Evolutionary conservation across 2,329 filamentous ascomycete genomes (phyloP), one percentile per base, ranked within the genome.

Genomic region (Scedosporium apiospermum): DNA sequence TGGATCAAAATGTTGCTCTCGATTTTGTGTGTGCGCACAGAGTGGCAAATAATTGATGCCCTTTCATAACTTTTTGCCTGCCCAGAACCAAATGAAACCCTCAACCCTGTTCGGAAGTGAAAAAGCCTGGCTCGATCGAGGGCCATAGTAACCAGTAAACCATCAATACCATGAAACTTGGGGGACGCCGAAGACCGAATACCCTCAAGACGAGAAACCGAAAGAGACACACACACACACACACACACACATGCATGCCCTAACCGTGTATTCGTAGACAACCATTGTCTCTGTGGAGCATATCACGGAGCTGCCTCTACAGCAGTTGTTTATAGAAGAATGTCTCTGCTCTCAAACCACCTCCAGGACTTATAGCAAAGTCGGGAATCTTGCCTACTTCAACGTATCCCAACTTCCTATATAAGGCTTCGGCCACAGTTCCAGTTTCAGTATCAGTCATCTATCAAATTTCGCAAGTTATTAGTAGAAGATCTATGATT

Each of bases 301-400:
- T 16, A 27, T 23, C 49, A 55, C n/a, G 41, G 16, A n/a, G 58
- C n/a, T n/a, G n/a, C 44, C 41, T n/a, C 44, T 57, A 60, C 34
- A 58, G 57, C 12, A 87, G 72, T 63, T 83, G 77, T 71, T 86
- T 87, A 71, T 85, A 87, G 67, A 85, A 84, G 66, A 85, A 83
- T 0, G 79, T 77, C 61, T 78, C 80, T 65, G 80, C 79, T 65
- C 77, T 78, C 62, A 82, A 70, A 55, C 76, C 77, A 27, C 80
- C 78, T 10, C 75, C 74, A 18, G 80, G 81, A 66, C 75, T 80
- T 62, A 80, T 72, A 60, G 76, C 78, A 72, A 81, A 85, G 55
- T 76, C 76, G 16, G 83, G 83, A 38, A 88, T 78, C 60, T 76
- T 78, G 27, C 85, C 84, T 16, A 82, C 71, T 69, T 81, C 77